These are phyloP conservation scores for Parsonsia alboflavescens DNA, from an alignment of 257 asterid genomes.

Conservation along the genomic window DNA sequence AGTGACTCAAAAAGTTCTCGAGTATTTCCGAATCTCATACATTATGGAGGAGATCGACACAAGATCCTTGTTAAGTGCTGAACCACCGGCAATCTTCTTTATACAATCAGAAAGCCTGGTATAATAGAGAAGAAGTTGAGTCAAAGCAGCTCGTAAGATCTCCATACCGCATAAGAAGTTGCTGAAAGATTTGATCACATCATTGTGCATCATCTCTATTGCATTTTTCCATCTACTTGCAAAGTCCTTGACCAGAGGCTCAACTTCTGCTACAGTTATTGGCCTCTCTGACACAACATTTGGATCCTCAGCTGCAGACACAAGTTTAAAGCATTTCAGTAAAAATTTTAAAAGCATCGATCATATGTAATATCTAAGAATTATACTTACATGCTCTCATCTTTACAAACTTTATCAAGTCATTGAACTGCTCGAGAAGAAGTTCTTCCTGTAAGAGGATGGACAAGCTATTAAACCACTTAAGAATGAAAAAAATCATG, in stretches of 20 bases:
- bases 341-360: background rate
- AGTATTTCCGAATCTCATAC: conserved; percentile 89
- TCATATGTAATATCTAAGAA: too few species aligned
- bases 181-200: conserved; percentile 85
- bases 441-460: conserved; percentile 71
- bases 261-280: conserved; percentile 65
- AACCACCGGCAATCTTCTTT: conserved; percentile 71
- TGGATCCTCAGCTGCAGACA: conserved; percentile 74
- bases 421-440: conserved; percentile 75
- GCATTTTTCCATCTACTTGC: conserved; percentile 93
- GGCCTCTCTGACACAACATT: conserved; percentile 57
- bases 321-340: background rate
- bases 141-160: conserved; percentile 86
- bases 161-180: conserved; percentile 97
- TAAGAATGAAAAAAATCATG: background rate
- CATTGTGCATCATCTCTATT: conserved; percentile 95
- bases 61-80: conserved; percentile 87
- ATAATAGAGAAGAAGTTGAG: conserved; percentile 87
- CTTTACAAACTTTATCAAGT: conserved; percentile 90
- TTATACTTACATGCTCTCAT: conserved; percentile 70
- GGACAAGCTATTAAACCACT: background rate
- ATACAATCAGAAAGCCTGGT: conserved; percentile 91
- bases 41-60: conserved; percentile 86
- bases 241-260: conserved; percentile 88
- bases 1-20: conserved; percentile 58